These are phyloP conservation scores for Pholiota molesta DNA, from an alignment of 768 basidiomycete species.

Conservation along the genomic window DNA sequence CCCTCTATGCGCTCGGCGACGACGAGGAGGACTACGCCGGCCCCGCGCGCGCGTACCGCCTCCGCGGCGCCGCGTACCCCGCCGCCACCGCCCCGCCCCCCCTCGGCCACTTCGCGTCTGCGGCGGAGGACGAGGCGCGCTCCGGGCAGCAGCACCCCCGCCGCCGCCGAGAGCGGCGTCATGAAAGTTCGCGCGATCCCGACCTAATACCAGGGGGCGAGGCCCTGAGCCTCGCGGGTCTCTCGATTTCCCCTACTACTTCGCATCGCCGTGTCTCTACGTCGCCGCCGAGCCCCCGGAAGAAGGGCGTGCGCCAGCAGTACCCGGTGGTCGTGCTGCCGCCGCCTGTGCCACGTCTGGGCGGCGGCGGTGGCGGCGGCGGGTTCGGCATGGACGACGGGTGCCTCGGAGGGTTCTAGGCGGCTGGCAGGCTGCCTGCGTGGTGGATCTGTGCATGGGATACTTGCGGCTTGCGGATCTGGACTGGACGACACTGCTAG, in stretches of 20 bases:
- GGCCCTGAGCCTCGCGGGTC: constrained; percentile 10
- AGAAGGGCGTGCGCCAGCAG: constrained; percentile 21
- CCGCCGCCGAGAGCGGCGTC: constrained; percentile 30
- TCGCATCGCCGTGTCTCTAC: too few relatives aligned
- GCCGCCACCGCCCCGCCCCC: constrained; percentile 6
- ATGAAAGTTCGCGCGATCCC: constrained; percentile 37
- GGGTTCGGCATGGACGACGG: constrained; percentile 40
- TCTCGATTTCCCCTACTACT: not conserved
- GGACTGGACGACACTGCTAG: not conserved
- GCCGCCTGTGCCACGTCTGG: constrained; percentile 1
- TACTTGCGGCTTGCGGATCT: not conserved
- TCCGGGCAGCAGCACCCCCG: constrained; percentile 26
- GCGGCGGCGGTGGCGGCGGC: constrained; percentile 1
- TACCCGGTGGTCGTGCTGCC: constrained; percentile 18
- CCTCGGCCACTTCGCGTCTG: constrained; percentile 12
- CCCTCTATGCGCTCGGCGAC: not conserved
- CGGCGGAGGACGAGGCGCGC: constrained; percentile 16
- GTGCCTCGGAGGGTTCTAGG: constrained; percentile 47
- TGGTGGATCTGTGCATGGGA: too few relatives aligned
- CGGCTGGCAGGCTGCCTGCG: not conserved
- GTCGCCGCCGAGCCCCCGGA: constrained; percentile 3
- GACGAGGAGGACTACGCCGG: not conserved
- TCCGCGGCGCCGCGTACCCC: not conserved
- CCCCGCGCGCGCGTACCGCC: not conserved
- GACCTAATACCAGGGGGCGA: constrained; percentile 41